Percentiles rank a stretch among this genome's conserved stretches.
Conservation (phyloP, 305 asterid species). For the Petunia hybrid region DNA sequence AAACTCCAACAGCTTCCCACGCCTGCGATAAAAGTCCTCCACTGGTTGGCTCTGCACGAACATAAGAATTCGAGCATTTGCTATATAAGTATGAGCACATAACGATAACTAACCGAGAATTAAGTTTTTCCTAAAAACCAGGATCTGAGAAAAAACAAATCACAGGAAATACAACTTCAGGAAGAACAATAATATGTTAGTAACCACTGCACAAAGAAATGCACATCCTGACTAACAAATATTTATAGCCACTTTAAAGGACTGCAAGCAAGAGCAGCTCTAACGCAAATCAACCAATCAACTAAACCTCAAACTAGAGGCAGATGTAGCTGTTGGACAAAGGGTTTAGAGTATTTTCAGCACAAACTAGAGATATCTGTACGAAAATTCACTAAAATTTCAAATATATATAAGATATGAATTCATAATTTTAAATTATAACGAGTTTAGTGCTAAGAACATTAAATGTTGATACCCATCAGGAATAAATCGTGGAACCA, state of each 20-base stretch:
- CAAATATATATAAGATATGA: too few species aligned
- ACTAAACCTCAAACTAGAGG: background rate
- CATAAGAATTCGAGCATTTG: background rate
- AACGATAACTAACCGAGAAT: background rate
- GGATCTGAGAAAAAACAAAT: background rate
- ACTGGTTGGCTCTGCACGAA: constrained; percentile 75
- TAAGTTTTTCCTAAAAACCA: background rate
- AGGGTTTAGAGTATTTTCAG: too few species aligned
- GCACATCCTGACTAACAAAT: background rate
- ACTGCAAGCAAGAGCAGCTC: background rate
- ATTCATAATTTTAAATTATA: too few species aligned
- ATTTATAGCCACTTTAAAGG: background rate
- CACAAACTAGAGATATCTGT: too few species aligned
- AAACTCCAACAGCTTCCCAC: constrained; percentile 80
- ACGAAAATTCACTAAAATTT: too few species aligned
- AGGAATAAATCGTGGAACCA: too few species aligned
- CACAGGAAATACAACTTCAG: background rate
- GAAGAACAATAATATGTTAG: background rate
- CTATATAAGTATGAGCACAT: background rate
- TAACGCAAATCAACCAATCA: background rate
- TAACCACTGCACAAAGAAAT: constrained; percentile 20
- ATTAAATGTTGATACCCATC: too few species aligned
- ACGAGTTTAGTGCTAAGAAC: too few species aligned
- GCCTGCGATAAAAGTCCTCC: constrained; percentile 77
- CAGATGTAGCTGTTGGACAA: too few species aligned